Evolutionary conservation across 1,139 yeast genomes (phyloP).

Genomic region (Hanseniaspora uvarum): DNA sequence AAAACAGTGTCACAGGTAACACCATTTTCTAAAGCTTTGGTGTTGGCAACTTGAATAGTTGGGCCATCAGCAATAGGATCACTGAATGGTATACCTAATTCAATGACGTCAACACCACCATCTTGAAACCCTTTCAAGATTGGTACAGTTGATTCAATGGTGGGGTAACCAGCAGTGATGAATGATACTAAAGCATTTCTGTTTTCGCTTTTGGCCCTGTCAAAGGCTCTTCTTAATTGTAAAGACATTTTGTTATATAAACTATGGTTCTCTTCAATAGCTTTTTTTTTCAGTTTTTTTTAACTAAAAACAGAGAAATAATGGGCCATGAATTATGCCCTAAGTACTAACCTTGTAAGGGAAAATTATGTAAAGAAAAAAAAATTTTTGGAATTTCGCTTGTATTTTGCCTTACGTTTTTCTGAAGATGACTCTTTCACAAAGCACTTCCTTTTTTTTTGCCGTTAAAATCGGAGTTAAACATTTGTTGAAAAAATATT

Average conservation of each 20-base stretch:
- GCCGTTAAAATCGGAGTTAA: too few relatives aligned
- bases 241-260: conserved; percentile 7
- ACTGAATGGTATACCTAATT: conserved; percentile 92
- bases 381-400: too few relatives aligned
- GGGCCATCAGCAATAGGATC: conserved; percentile 99
- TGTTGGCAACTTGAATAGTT: conserved; percentile 81
- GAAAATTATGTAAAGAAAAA: too few relatives aligned
- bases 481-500: too few relatives aligned
- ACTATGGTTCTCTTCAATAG: background rate
- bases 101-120: conserved; percentile 92
- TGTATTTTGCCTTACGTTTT: too few relatives aligned
- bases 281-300: background rate
- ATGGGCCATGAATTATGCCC: too few relatives aligned
- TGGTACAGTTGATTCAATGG: conserved; percentile 76
- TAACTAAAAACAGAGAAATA: background rate
- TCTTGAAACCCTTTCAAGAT: conserved; percentile 78
- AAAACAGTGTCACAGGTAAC: conserved; percentile 59
- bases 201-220: conserved; percentile 57
- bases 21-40: conserved; percentile 68
- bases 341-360: too few relatives aligned
- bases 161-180: conserved; percentile 90
- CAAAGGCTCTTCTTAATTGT: conserved; percentile 54
- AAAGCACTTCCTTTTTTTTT: too few relatives aligned
- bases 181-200: conserved; percentile 87
- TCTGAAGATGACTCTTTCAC: too few relatives aligned